Conservation (phyloP, 345 rosid species). For the Syzygium grande region DNA sequence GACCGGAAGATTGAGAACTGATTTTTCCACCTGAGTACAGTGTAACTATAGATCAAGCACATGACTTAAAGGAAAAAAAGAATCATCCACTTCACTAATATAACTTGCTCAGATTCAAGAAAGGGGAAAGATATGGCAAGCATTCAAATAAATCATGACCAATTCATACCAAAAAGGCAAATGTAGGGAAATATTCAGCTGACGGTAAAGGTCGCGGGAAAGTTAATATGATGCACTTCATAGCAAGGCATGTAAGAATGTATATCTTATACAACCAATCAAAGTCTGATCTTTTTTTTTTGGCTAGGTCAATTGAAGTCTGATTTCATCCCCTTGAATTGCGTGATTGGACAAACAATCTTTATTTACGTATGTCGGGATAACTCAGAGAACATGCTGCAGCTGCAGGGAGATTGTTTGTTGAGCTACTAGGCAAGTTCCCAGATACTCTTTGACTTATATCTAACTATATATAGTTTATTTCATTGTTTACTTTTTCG, state of each 20-base stretch:
- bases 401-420: neutral
- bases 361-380: neutral
- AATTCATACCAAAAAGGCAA: neutral
- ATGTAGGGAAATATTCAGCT: neutral
- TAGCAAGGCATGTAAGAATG: neutral
- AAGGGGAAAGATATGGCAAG: neutral
- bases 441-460: neutral
- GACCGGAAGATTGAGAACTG: constrained; percentile 78
- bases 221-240: neutral
- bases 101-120: neutral
- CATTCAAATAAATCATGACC: neutral
- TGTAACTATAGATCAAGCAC: neutral
- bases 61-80: neutral
- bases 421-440: neutral
- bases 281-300: neutral
- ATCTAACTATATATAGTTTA: neutral
- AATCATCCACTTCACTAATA: neutral
- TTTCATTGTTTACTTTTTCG: neutral
- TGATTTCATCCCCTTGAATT: neutral
- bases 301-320: neutral
- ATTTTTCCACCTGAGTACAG: constrained; percentile 53
- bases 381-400: neutral
- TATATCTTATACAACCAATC: neutral
- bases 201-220: neutral
- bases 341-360: neutral